Evolutionary conservation across 345 rosid genomes (phyloP), one percentile per base, ranked within the genome.

Genomic region (Arabis hirsuta): DNA sequence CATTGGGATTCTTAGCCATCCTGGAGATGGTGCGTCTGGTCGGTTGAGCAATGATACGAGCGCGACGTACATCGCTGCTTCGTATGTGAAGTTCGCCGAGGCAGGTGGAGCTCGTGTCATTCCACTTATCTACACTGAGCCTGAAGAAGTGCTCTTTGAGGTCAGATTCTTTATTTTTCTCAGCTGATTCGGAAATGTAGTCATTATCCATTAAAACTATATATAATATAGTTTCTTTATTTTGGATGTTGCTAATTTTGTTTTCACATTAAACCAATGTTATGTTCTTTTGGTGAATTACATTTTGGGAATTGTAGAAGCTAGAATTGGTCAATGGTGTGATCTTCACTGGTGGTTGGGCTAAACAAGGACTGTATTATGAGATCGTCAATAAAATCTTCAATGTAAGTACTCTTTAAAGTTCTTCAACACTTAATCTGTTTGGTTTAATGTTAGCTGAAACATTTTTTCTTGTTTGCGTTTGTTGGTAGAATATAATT

Each of bases 261-360:
- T 26, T 12, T 26, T 44, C 14, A 32, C 43, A 9, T 4, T 12
- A 26, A 26, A 10, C 64, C 16, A 11, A 11, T n/a, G 11, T 20
- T 43, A 36, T 22, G 24, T 22, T 29, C n/a, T 16, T 12, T 55
- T 55, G 64, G 38, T 65, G 47, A 69, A 34, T 31, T 11, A 9
- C 44, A 36, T 36, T 36, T 36, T 36, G 8, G 39, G 41, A 36
- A 8, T 8, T 79, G 83, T 84, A 86, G 98, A 94, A 94, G 88
- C 87, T 91, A 42, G 73, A 85, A 55, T 73, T 86, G 78, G 91
- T 94, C 24, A 94, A 86, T 43, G 98, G 97, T 56, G 88, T 89
- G 63, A 86, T 94, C 51, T 83, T 89, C 39, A 89, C 96, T 9
- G 98, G 97, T 19, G 98, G 98, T 55, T 85, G 98, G 97, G 96